Percentiles rank a stretch among this genome's conserved stretches.
phyloP scores from a whole-genome alignment of 2,329 filamentous ascomycete species.

The Herpotrichia juniperi region DNA sequence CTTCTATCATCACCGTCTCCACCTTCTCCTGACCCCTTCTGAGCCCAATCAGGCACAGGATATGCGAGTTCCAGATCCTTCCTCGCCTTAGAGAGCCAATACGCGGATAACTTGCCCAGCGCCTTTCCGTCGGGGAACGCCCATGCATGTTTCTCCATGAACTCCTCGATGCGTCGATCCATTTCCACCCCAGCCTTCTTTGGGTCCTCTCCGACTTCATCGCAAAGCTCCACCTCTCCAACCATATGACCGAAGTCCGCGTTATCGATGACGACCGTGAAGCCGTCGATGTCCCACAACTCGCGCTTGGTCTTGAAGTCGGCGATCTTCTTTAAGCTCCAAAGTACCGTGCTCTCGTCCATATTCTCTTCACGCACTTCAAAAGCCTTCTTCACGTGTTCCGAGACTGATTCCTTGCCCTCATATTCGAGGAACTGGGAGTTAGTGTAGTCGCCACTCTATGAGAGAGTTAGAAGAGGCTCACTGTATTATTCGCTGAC shows the following conservation, averaged over 20 bases:
- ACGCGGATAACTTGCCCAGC: slow-evolving; percentile 36
- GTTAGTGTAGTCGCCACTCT: slow-evolving; percentile 22
- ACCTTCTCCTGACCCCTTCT: neutral
- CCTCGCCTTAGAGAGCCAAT: slow-evolving; percentile 17
- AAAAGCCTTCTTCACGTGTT: slow-evolving; percentile 2
- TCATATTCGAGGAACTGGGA: slow-evolving; percentile 27
- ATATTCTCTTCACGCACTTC: neutral
- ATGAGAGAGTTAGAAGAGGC: too few species aligned
- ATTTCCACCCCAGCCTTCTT: slow-evolving; percentile 4
- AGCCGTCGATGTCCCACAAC: slow-evolving; percentile 28
- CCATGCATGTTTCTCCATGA: slow-evolving; percentile 29
- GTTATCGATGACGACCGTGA: slow-evolving; percentile 38
- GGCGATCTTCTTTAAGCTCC: slow-evolving; percentile 2
- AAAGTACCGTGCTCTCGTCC: neutral
- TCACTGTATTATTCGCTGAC: too few species aligned
- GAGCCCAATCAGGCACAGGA: neutral
- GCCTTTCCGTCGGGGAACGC: slow-evolving; percentile 22
- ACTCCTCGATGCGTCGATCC: slow-evolving; percentile 12
- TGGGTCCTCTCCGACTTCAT: slow-evolving; percentile 13
- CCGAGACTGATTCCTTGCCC: slow-evolving; percentile 11
- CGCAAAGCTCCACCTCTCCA: slow-evolving; percentile 15
- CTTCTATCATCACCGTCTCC: too few species aligned
- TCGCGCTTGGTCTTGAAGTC: slow-evolving; percentile 31
- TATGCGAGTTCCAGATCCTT: neutral
- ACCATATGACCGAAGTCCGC: slow-evolving; percentile 36